Evolutionary conservation across 352 stramenopile genomes (phyloP).

Genomic region (Globisporangium acanthophoron): DNA sequence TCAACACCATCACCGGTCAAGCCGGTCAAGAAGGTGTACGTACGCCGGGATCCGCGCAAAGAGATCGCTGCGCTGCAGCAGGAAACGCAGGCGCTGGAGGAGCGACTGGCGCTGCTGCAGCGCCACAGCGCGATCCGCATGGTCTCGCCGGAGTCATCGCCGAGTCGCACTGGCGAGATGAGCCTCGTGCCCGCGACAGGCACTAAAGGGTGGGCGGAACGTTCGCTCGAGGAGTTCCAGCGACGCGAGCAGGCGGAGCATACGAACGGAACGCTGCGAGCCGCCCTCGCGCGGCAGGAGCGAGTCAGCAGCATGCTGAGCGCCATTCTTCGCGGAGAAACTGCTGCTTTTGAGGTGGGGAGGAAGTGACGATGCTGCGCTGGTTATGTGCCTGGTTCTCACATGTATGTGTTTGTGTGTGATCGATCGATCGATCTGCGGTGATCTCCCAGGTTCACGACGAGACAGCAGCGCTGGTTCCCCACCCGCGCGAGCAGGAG

Average conservation of each 20-base stretch:
- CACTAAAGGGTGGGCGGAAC: not conserved
- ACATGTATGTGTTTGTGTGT: too few relatives aligned
- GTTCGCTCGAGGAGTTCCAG: not conserved
- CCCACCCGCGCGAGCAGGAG: not conserved
- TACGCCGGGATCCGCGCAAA: not conserved
- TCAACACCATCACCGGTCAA: not conserved
- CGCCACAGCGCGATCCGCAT: not conserved
- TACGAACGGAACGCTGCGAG: not conserved
- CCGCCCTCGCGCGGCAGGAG: not conserved
- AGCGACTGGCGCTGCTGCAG: not conserved
- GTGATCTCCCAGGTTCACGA: too few relatives aligned
- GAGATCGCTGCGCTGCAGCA: constrained; percentile 1
- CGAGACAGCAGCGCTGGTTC: too few relatives aligned
- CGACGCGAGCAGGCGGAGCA: not conserved
- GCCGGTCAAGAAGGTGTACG: not conserved
- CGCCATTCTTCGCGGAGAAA: not conserved
- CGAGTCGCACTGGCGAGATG: not conserved
- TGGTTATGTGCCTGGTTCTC: not conserved
- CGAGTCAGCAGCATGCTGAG: not conserved
- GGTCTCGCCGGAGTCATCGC: not conserved
- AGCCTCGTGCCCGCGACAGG: not conserved
- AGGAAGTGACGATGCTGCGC: not conserved
- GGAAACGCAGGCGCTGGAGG: not conserved
- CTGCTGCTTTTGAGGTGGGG: not conserved
- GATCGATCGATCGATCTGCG: too few relatives aligned